Conservation (phyloP, 768 basidiomycete species). For the Agrocybe chaxingu region DNA sequence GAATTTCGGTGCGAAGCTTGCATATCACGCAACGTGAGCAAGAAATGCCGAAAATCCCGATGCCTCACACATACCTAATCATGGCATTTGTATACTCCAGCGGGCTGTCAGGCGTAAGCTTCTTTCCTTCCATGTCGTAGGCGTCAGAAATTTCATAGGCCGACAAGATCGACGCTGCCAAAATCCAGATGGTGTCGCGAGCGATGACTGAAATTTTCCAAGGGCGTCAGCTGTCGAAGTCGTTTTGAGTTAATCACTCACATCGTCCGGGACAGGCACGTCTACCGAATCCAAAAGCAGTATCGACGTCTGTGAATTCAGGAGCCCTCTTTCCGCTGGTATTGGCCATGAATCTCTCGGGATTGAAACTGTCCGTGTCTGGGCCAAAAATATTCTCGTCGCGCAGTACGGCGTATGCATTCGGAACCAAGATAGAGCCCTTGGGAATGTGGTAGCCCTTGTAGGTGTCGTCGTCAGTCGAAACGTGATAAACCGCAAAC, state of each 20-base stretch:
- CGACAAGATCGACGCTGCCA: constrained; percentile 5
- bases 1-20: constrained; percentile 4
- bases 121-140: constrained; percentile 3
- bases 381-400: constrained; percentile 31
- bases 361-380: constrained; percentile 33
- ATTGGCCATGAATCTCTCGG: constrained; percentile 31
- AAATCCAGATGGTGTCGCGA: constrained; percentile 8
- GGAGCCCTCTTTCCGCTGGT: constrained; percentile 14
- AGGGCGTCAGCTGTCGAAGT: not conserved
- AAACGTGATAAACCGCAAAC: constrained; percentile 8
- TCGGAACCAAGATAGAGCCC: constrained; percentile 16
- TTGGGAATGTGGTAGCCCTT: constrained; percentile 20
- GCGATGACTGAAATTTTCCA: not conserved
- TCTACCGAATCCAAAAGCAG: constrained; percentile 16
- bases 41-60: not conserved
- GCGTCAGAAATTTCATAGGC: not conserved
- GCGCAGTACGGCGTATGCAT: constrained; percentile 21
- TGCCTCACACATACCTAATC: not conserved
- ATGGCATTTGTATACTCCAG: constrained; percentile 5
- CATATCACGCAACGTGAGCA: no score
- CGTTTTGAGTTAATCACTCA: not conserved
- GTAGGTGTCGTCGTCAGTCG: constrained; percentile 14
- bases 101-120: constrained; percentile 1
- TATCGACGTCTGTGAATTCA: constrained; percentile 4
- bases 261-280: constrained; percentile 7